phyloP scores from a whole-genome alignment of 2,329 filamentous ascomycete genomes.

The Mariannaea elegans region DNA sequence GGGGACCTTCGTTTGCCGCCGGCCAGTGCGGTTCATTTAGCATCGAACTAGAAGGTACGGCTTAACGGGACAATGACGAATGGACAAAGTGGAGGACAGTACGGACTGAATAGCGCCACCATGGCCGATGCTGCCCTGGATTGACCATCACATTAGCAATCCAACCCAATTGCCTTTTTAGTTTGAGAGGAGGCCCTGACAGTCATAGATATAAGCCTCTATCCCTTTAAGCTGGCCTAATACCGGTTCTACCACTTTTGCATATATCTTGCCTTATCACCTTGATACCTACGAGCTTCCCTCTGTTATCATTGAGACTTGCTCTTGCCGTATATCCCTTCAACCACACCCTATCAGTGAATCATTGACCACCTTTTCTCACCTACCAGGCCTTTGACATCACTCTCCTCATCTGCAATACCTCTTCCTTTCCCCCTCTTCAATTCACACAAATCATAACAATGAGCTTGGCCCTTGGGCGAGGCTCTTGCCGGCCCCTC shows the following conservation, averaged over 20 bases:
- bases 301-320: no score
- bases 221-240: not conserved
- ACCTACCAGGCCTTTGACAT: not conserved
- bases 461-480: constrained; percentile 40
- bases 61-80: not conserved
- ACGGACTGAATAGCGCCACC: not conserved
- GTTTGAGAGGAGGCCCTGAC: not conserved
- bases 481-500: constrained; percentile 39
- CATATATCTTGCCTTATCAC: not conserved
- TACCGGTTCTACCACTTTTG: not conserved
- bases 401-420: not conserved
- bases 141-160: not conserved
- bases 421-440: no score
- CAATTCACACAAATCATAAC: constrained; percentile 23
- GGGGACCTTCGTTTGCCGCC: constrained; percentile 13
- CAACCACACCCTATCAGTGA: not conserved
- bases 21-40: not conserved
- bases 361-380: not conserved
- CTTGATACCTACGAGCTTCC: not conserved
- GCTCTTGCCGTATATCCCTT: no score
- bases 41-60: not conserved
- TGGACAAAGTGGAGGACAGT: not conserved
- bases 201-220: constrained; percentile 12
- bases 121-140: not conserved
- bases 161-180: not conserved